These are phyloP conservation scores for Keqinozyma sinolaborantium DNA, from an alignment of 1,139 yeast species.

Conservation along the genomic window DNA sequence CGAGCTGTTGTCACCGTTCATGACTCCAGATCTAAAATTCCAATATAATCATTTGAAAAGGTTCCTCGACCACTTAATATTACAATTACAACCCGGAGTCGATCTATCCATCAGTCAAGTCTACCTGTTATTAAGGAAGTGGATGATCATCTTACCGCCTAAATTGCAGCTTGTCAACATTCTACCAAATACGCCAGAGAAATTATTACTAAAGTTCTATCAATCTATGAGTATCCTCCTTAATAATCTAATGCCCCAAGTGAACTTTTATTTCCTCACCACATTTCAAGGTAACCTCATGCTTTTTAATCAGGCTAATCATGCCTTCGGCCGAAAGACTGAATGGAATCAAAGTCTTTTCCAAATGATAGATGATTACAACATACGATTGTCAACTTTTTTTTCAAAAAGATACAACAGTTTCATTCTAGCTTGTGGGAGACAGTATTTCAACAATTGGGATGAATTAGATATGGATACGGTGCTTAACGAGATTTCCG, in stretches of 20 bases:
- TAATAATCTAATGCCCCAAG: constrained; percentile 23
- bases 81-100: constrained; percentile 9
- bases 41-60: background rate
- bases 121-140: constrained; percentile 20
- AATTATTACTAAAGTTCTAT: constrained; percentile 16
- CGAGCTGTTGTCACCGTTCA: constrained; percentile 6
- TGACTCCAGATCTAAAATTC: constrained; percentile 2
- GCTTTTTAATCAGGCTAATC: constrained; percentile 12
- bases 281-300: constrained; percentile 21
- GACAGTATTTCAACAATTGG: constrained; percentile 12
- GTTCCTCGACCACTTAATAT: constrained; percentile 6
- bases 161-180: constrained; percentile 12
- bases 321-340: constrained; percentile 2
- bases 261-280: constrained; percentile 19
- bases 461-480: constrained; percentile 2
- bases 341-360: constrained; percentile 2
- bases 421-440: constrained; percentile 16
- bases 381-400: constrained; percentile 17
- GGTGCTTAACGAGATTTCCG: constrained; percentile 14
- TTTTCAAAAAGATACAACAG: constrained; percentile 20
- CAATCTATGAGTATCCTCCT: constrained; percentile 15
- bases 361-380: constrained; percentile 14
- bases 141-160: constrained; percentile 25
- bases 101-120: constrained; percentile 9
- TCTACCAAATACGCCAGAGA: constrained; percentile 15